Percentiles rank a stretch among this genome's conserved stretches.
These are phyloP conservation scores for Cetradonia linearis DNA, from an alignment of 495 filamentous ascomycete genomes.

Conservation along the genomic window DNA sequence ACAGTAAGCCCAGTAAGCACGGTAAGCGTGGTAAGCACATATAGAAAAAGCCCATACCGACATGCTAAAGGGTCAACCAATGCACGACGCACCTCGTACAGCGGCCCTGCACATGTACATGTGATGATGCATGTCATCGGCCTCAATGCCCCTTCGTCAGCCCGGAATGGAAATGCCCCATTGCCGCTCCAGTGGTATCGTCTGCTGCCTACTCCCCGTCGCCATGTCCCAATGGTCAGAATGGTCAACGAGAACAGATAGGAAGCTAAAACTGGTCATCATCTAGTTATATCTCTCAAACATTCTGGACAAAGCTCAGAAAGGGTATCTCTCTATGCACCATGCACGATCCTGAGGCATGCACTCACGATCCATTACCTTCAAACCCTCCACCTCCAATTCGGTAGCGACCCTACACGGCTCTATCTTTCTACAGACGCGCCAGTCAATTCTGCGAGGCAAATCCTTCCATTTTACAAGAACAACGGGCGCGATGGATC, in stretches of 20 bases:
- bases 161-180: background rate
- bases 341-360: constrained; percentile 3
- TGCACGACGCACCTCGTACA: background rate
- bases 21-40: background rate
- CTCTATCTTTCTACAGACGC: background rate
- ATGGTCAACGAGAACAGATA: constrained; percentile 4
- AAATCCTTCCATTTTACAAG: background rate
- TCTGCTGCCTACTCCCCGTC: background rate
- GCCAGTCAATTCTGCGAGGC: background rate
- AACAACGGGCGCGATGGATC: background rate
- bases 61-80: background rate
- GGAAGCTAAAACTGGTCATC: constrained; percentile 1
- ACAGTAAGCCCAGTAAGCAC: background rate
- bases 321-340: background rate
- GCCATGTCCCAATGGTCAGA: background rate
- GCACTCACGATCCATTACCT: background rate
- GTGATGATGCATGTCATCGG: background rate
- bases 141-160: background rate
- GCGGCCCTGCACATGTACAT: background rate
- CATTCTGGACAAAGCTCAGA: background rate
- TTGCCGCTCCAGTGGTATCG: constrained; percentile 7
- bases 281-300: background rate
- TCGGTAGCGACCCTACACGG: background rate
- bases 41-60: background rate
- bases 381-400: background rate